Evolutionary conservation across 148 eudicot species (phyloP).

Genomic region (Dianthus caryophyllus): DNA sequence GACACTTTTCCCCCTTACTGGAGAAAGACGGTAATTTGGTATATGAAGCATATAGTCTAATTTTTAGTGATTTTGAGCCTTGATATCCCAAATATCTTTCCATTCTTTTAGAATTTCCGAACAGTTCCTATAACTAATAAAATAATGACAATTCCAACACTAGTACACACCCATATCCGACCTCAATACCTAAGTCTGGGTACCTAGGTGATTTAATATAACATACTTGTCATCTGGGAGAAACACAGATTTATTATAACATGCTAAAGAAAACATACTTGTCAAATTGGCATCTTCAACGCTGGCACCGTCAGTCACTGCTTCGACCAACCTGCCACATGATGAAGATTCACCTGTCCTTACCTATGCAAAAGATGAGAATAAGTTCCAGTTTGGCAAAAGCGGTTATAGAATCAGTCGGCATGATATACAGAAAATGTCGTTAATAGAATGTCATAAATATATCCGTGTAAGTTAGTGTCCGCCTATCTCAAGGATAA

Average conservation of each 20-base stretch:
- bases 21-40: no score
- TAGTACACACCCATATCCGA: no score
- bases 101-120: no score
- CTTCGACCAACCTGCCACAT: constrained; percentile 20
- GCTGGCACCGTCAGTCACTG: constrained; percentile 22
- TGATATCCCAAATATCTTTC: no score
- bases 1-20: no score
- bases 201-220: background rate
- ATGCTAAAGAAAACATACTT: constrained; percentile 37
- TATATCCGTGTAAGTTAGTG: background rate
- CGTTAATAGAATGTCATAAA: background rate
- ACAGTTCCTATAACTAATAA: no score
- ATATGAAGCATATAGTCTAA: no score
- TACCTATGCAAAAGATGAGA: constrained; percentile 25
- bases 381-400: background rate
- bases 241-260: constrained; percentile 1
- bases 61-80: no score
- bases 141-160: no score
- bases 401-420: background rate
- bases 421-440: no score
- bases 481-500: background rate
- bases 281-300: constrained; percentile 30
- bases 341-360: constrained; percentile 29
- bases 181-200: no score
- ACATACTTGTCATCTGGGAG: background rate